Base-by-base conservation (phyloP, 257 asterid species). In the Plantago major region DNA sequence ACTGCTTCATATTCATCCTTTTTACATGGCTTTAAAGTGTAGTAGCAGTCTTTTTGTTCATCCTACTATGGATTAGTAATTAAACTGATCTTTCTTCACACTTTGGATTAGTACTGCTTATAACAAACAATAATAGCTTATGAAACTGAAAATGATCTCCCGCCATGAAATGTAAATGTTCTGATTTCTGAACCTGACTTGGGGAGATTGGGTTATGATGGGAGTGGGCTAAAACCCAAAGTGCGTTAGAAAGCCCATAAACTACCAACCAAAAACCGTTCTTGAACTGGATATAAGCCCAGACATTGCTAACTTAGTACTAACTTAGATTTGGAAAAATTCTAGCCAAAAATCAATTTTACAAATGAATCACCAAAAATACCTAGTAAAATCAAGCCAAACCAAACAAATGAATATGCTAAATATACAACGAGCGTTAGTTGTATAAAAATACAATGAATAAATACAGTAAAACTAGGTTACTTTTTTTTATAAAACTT, bases 271-370 rank as follows among this genome's bases (percentile, higher is more conserved):
- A 51, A 17, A 8, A 18, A 19, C 57, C 26, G 9, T 22, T 13
- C 18, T 22, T 22, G 42, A 54, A 6, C 18, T 13, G 22, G 18
- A 44, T 14, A 5, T 45, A 62, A n/a, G 19, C 50, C 5, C 55
- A 65, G 44, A 59, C 19, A 59, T 58, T 65, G 64, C 63, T 18
- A n/a, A 10, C 15, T 44, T 44, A 2, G 26, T 22, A 22, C 26
- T 22, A 22, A 22, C 26, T 22, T 22, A n/a, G n/a, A 22, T 22
- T 22, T 2, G 2, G 26, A 22, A 22, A 22, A 22, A 22, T 22
- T 53, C 9, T n/a, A 14, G 42, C 38, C 58, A 53, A 53, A 18
- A 1, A 8, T 6, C 4, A 10, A 49, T 15, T 15, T 22, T 22
- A 22, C 26, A 2, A 22, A 22, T 22, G 26, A 22, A 22, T 22